Conservation (phyloP, 148 eudicot species). For the Salicornia ramosissima region DNA sequence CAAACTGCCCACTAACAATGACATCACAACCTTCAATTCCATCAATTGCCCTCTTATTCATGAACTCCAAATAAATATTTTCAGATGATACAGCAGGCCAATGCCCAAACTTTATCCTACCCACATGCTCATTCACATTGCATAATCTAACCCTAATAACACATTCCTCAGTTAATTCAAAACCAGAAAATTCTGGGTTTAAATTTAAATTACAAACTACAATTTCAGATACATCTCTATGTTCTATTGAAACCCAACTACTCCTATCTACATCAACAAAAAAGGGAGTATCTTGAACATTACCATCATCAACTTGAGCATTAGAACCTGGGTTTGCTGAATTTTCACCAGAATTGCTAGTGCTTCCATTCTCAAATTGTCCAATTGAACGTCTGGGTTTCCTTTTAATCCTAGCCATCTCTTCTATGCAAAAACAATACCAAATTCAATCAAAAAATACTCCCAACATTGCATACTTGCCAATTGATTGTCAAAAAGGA, state of each 20-base stretch:
- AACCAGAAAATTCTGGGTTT: slow-evolving; percentile 39
- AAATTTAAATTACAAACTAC: slow-evolving; percentile 51
- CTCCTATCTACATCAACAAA: slow-evolving; percentile 50
- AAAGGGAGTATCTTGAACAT: slow-evolving; percentile 32
- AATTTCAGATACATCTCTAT: slow-evolving; percentile 75
- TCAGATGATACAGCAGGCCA: slow-evolving; percentile 63
- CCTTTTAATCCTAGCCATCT: slow-evolving; percentile 74
- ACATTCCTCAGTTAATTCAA: slow-evolving; percentile 40
- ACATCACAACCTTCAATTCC: slow-evolving; percentile 38
- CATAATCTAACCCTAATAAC: slow-evolving; percentile 52
- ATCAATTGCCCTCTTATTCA: slow-evolving; percentile 30
- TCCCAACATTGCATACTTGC: background rate
- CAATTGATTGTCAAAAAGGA: background rate
- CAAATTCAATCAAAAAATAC: slow-evolving; percentile 7
- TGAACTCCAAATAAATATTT: slow-evolving; percentile 49
- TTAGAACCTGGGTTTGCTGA: slow-evolving; percentile 21
- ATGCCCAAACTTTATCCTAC: slow-evolving; percentile 56
- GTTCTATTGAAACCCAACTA: slow-evolving; percentile 29
- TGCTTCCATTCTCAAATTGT: slow-evolving; percentile 22
- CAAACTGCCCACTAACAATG: slow-evolving; percentile 61
- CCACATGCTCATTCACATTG: slow-evolving; percentile 42
- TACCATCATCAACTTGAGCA: slow-evolving; percentile 12
- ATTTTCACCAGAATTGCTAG: slow-evolving; percentile 23
- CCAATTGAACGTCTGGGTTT: slow-evolving; percentile 56
- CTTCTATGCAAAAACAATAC: background rate